Evolutionary conservation across 2,329 filamentous ascomycete species (phyloP), one percentile per base, ranked within the genome.

Genomic region (Fusarium temperatum): DNA sequence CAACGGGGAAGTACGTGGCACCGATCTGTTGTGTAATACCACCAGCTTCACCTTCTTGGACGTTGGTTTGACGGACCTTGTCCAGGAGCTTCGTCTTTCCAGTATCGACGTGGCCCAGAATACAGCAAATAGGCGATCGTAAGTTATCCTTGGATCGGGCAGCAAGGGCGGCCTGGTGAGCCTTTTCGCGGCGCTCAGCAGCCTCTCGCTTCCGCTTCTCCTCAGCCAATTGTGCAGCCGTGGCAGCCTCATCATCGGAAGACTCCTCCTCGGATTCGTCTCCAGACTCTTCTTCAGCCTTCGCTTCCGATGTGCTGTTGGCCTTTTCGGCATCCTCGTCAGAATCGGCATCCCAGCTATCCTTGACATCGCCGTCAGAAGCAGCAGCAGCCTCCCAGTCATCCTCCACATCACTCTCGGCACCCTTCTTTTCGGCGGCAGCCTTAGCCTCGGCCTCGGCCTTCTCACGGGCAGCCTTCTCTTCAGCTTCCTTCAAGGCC

Each of bases 1-100:
- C 96, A 41, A 96, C 92, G 13, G 96, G 97, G 89, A 99, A 99
- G 87, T 98, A 99, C 6, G 96, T 99, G 58, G 96, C 96, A 92
- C 96, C 96, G 81, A 99, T 99, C 85, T 99, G 96, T 85, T 99
- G 96, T 13, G 96, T 99, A 80, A 99, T 99, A 91, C 96, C 96
- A 88, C 96, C 97, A 45, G 96, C 97, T 89, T 99, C 96, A 80
- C 96, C 96, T 85, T 98, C 96, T 82, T 99, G 97, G 41, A 99
- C 96, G 81, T 99, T 98, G 66, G 96, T 98, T 84, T 98, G 95
- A 80, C 96, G 93, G 80, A 99, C 94, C 87, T 99, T 99, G 88
- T 99, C 96, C 66, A 99, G 89, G 73, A 99, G 88, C 87, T 98
- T 99, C n/a, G 96, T 99, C 87, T 99, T 99, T 83, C 96, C 96